Base-by-base conservation (phyloP, 148 eudicot genomes). In the Polygonum maritimum region DNA sequence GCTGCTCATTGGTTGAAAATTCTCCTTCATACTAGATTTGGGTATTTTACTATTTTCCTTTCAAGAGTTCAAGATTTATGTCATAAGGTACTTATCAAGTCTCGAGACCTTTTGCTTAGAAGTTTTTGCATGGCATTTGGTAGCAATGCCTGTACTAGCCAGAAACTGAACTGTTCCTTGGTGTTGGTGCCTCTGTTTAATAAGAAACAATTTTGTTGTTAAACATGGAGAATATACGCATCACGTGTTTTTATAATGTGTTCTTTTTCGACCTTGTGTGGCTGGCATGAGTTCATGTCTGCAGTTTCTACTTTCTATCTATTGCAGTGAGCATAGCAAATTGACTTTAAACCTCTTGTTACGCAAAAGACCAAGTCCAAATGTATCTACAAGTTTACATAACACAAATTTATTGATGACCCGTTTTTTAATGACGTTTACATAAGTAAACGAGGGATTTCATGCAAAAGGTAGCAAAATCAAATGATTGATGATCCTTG, bases 1-100 rank as follows among this genome's bases (percentile, higher is more conserved):
- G 88, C 55, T 90, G 83, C 80, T 90, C 22, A 77, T 87, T 65
- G 96, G 92, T 74, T 89, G 78, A 86, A 86, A 74, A 3, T 35
- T 39, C 8, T 13, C 15, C n/a, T 14, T 19, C 18, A 36, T 35
- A 21, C 71, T 67, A 36, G 71, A 67, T 67, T 67, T 16, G 11
- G 71, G 21, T 67, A 16, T 63, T 31, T 62, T 44, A 44, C 9
- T 44, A 44, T 44, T 44, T 6, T 3, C 69, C 38, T 38, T 63
- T 63, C 16, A 63, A 63, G 69, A 63, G 69, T 14, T 63, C 69
- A 63, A 33, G 31, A 63, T 63, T 63, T 63, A 33, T 16, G 71
- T 36, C 45, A 35, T 38, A 67, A 67, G 45, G 45, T 67, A 67
- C 44, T 67, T 7, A 26, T 44, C 10, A 44, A 44, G 47, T 44